Conservation (phyloP, 345 rosid genomes). For the Eucalyptus cladocalyx region DNA sequence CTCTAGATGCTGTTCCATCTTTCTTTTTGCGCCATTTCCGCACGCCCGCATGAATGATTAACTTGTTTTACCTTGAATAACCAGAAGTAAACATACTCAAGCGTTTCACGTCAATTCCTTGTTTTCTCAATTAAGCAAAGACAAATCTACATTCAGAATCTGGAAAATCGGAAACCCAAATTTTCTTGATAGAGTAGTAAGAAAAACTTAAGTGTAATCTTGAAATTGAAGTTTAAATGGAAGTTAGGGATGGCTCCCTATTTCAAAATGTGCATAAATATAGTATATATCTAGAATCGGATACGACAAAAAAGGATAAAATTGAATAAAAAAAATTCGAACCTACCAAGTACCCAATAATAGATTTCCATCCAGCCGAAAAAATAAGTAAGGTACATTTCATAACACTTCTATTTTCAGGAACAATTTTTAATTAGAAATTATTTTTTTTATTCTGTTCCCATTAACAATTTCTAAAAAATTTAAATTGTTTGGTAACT, state of each 20-base stretch:
- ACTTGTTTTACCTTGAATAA: neutral
- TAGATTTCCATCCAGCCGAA: neutral
- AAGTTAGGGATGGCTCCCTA: neutral
- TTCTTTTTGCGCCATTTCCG: neutral
- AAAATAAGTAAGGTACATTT: neutral
- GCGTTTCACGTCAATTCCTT: neutral
- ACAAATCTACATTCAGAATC: neutral
- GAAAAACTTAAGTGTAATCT: neutral
- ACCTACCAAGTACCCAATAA: neutral
- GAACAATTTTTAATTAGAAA: fast-evolving
- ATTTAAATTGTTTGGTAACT: fast-evolving
- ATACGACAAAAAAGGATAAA: neutral
- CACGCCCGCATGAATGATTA: neutral
- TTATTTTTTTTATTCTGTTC: fast-evolving
- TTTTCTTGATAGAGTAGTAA: neutral
- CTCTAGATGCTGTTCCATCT: neutral
- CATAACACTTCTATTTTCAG: fast-evolving
- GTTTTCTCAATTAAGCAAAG: neutral
- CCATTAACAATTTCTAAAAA: fast-evolving
- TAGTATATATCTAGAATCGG: neutral
- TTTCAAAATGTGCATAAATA: neutral
- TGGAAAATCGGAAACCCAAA: neutral
- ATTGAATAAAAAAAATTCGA: neutral
- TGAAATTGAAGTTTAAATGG: neutral
- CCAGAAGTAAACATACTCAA: neutral